Evolutionary conservation across 192 early-diverging fungal species (phyloP).

Genomic region (Rhizoclosmatium globosum): DNA sequence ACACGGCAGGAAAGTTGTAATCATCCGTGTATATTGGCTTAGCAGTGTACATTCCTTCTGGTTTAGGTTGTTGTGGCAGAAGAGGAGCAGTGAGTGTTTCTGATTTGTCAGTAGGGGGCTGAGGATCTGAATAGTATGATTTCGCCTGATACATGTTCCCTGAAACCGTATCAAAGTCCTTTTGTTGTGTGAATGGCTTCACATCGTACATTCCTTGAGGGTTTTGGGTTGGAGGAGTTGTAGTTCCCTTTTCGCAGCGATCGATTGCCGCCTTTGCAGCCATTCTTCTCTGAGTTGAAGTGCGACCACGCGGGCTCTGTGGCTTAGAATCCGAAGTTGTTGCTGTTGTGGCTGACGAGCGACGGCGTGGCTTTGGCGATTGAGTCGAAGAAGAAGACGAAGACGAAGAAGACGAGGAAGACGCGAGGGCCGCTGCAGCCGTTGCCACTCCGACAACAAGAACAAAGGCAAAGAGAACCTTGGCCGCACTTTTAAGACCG

Average conservation of each 20-base stretch:
- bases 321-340: background rate
- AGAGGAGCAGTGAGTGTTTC: background rate
- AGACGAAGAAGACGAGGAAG: background rate
- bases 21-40: slow-evolving; percentile 46
- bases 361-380: background rate
- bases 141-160: background rate
- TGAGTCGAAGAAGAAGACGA: background rate
- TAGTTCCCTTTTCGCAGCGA: background rate
- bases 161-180: too few species aligned
- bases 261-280: background rate
- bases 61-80: slow-evolving; percentile 2
- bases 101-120: background rate
- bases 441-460: background rate
- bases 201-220: too few species aligned
- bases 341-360: background rate
- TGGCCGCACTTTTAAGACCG: background rate
- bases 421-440: background rate
- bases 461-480: slow-evolving; percentile 1
- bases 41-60: slow-evolving; percentile 58
- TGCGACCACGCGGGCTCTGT: background rate
- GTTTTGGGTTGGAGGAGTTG: background rate
- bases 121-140: background rate
- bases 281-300: background rate
- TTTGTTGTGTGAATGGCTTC: too few species aligned
- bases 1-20: slow-evolving; percentile 45